Evolutionary conservation across 805 yeast species (phyloP).

Genomic region (Ogataea pini): DNA sequence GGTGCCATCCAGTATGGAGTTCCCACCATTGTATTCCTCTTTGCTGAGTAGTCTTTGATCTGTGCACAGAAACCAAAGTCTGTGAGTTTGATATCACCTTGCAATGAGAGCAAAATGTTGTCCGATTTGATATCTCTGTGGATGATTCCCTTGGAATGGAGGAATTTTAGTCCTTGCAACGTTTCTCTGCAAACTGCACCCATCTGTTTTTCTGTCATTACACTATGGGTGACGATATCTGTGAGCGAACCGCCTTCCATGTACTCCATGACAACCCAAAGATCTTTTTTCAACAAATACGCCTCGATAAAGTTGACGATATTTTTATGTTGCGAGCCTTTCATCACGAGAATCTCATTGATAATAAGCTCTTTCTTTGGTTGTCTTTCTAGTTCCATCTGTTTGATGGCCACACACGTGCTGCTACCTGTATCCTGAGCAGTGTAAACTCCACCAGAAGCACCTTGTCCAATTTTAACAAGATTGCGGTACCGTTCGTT

Average conservation of each 20-base stretch:
- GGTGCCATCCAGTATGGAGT: conserved; percentile 94
- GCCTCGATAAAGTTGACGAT: conserved; percentile 94
- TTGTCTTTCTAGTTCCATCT: conserved; percentile 92
- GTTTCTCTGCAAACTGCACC: conserved; percentile 95
- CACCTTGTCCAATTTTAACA: conserved; percentile 95
- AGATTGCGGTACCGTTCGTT: conserved; percentile 63
- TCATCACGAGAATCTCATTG: conserved; percentile 95
- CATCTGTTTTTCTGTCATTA: conserved; percentile 90
- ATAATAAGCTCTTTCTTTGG: conserved; percentile 94
- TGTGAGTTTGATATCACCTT: conserved; percentile 90
- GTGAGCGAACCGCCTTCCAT: conserved; percentile 99
- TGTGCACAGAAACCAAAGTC: conserved; percentile 81
- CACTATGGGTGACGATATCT: conserved; percentile 87
- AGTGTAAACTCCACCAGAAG: conserved; percentile 94
- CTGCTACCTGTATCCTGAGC: conserved; percentile 64
- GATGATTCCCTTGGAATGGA: conserved; percentile 90
- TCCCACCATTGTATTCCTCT: conserved; percentile 85
- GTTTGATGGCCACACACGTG: conserved; percentile 86
- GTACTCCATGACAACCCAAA: conserved; percentile 98
- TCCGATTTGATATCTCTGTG: conserved; percentile 97
- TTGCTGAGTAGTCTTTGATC: conserved; percentile 67
- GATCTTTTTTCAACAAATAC: conserved; percentile 69
- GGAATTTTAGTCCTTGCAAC: conserved; percentile 76
- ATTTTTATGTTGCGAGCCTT: conserved; percentile 83
- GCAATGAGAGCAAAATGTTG: conserved; percentile 77